Base-by-base conservation (phyloP, 75 land plant species). In the Pinus taeda region DNA sequence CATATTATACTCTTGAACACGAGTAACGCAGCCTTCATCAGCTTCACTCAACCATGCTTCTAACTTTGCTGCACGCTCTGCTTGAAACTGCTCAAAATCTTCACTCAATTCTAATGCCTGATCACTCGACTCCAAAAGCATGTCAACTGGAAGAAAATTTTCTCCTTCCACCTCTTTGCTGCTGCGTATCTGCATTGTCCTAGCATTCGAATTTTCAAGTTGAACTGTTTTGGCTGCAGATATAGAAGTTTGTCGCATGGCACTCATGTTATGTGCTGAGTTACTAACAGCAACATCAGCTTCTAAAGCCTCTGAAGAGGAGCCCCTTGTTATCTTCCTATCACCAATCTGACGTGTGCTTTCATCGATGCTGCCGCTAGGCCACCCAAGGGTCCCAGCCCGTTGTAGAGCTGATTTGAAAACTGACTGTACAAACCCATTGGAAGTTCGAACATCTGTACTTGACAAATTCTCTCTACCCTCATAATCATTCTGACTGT, bases 31-130 rank as follows among this genome's bases (percentile, higher is more conserved):
- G 53, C 53, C 9, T 49, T 49, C 53, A 8, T 49, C 53, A 49
- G 53, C 62, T 33, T 15, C 74, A 26, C 33, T n/a, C 26, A 73
- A 17, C 74, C 57, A 73, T 55, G 74, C 74, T 53, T 73, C 74
- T 26, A 73, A 73, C 57, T 73, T 73, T 73, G 74, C 74, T 15
- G 74, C 74, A 73, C 56, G 24, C 33, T 53, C 74, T 73, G 74
- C 74, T 73, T 73, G 74, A 57, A 56, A 73, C 17, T 73, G 30
- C 17, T 73, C 74, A 24, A 55, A 73, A 15, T 56, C 49, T 55
- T 57, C 20, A 9, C 20, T 73, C 6, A 3, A 17, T 22, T 56
- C 33, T 18, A 56, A 14, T 15, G 33, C 15, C 33, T 73, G 57
- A 73, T 56, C 22, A 1, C 71, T 69, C 24, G 3, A 17, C 53